Base-by-base conservation (phyloP, 768 basidiomycete species). In the Chiua virens region DNA sequence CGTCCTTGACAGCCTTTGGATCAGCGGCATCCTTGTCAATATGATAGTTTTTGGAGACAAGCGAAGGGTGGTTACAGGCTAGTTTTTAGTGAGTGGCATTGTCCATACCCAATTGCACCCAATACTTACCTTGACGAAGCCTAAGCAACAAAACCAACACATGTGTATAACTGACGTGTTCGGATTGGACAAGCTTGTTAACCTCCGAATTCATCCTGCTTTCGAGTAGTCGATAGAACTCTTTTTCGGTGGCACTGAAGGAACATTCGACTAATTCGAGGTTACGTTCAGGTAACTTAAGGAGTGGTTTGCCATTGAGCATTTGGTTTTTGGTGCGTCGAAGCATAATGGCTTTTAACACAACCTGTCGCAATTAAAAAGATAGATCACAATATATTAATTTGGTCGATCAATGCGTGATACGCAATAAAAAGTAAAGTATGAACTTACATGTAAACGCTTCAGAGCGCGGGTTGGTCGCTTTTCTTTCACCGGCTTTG, bases 51-150 rank as follows among this genome's bases (percentile, higher is more conserved):
- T 87, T 84, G 4, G 85, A 80, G 14, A 96, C 85, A 10, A 97
- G 79, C 1, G 81, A 76, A 0, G 94, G 93, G 61, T 97, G 95
- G 59, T 92, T 89, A 65, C 94, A 98, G 0, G 94, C 94, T 96
- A 49, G 28, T 9, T 21, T 30, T 42, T 41, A 30, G 53, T 47
- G 20, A 18, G 52, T 35, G 50, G 30, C 25, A 13, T 7, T 40
- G n/a, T 30, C 27, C 46, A 35, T n/a, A 44, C 42, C 27, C 18
- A 9, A 36, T 21, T 15, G 14, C 21, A 28, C n/a, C 20, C 27
- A 45, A 23, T 2, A 6, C 77, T 25, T 53, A 88, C 95, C 92
- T 80, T 99, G 96, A 25, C 96, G 85, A 42, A 98, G 75, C 27
- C 96, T 81, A 42, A 97, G 78, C 54, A 90, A 76, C 28, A 90